Conservation (phyloP, 805 yeast genomes). For the Teunomyces pallodes region DNA sequence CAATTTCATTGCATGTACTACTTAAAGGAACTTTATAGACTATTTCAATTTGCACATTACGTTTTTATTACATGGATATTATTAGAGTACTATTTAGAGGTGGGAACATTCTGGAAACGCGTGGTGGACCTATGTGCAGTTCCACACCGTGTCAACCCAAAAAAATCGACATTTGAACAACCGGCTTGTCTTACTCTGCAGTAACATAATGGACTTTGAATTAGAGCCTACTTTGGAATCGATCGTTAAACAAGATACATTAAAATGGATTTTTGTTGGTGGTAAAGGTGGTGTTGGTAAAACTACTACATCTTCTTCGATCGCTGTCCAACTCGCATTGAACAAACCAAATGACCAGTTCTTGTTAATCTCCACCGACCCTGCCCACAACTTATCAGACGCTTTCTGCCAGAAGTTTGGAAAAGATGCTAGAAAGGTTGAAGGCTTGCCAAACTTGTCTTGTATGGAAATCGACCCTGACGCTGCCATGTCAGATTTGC, state of each 20-base stretch:
- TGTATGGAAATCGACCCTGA: conserved; percentile 99
- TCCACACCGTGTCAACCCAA: not conserved
- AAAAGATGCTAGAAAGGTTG: conserved; percentile 91
- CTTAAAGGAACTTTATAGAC: conserved; percentile 1
- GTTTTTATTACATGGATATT: not conserved
- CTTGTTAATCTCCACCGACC: conserved; percentile 91
- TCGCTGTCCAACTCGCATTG: conserved; percentile 90
- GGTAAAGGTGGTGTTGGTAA: conserved; percentile 99
- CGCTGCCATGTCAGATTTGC: conserved; percentile 86
- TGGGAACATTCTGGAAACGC: conserved; percentile 1
- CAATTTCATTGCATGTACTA: not conserved
- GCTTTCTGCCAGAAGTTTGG: conserved; percentile 98
- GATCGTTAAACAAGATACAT: conserved; percentile 56
- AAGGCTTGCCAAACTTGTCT: conserved; percentile 81
- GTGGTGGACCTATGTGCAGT: not conserved
- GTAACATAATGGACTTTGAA: conserved; percentile 48
- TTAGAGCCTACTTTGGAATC: conserved; percentile 73
- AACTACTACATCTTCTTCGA: conserved; percentile 94
- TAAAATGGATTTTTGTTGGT: conserved; percentile 97
- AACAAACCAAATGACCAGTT: conserved; percentile 78
- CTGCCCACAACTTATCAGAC: conserved; percentile 96
- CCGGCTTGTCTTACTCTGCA: not conserved
- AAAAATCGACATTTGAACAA: not conserved
- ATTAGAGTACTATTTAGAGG: too few relatives aligned
- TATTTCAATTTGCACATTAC: not conserved